phyloP scores from a whole-genome alignment of 306 rosid species.

The Herpetospermum pedunculosum region DNA sequence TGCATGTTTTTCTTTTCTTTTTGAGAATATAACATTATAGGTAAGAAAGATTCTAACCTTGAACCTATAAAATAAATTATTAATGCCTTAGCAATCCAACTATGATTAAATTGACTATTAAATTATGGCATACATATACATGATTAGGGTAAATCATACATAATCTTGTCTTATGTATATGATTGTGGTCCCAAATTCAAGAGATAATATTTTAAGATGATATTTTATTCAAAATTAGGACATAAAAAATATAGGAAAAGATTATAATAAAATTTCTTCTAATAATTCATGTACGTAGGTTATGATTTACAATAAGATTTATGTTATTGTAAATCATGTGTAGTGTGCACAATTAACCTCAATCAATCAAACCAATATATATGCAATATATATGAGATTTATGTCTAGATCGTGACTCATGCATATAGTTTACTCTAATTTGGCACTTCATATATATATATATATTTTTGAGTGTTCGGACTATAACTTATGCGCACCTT shows the following conservation, averaged over 20 bases:
- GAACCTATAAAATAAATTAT: no score
- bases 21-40: no score
- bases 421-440: neutral
- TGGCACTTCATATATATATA: no score
- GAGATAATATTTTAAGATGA: neutral
- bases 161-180: neutral
- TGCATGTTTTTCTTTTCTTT: no score
- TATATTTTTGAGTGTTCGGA: no score
- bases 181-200: neutral
- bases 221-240: neutral
- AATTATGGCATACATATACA: no score
- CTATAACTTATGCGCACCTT: no score
- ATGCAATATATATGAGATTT: neutral
- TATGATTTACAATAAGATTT: neutral
- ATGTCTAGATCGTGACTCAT: neutral
- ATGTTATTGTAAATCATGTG: no score
- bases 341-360: neutral
- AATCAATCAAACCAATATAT: no score
- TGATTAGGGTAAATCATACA: neutral
- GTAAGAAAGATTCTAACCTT: no score
- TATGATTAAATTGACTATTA: no score
- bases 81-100: no score
- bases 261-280: neutral
- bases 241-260: neutral
- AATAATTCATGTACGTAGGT: neutral